Conservation (phyloP, 768 basidiomycete genomes). For the Rhodotorula babjevae region DNA sequence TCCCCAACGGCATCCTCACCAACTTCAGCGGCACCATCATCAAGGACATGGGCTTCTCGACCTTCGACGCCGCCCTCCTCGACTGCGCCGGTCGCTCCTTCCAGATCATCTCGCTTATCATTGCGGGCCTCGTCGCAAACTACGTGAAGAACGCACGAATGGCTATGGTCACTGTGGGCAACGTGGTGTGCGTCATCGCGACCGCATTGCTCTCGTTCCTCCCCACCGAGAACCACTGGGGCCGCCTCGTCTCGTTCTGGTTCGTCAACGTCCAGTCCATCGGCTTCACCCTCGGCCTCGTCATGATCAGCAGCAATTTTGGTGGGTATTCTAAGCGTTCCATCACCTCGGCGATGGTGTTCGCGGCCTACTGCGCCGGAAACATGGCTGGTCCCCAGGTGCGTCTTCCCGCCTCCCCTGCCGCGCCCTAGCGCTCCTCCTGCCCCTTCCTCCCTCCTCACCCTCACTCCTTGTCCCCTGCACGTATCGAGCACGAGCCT, state of each 20-base stretch:
- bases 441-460: no score
- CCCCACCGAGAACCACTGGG: constrained; percentile 39
- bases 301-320: constrained; percentile 46
- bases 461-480: no score
- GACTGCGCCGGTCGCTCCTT: constrained; percentile 48
- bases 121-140: constrained; percentile 45
- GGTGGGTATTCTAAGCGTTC: constrained; percentile 23
- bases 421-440: no score
- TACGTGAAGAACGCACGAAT: constrained; percentile 39
- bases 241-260: background rate
- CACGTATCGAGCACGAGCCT: no score
- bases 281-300: constrained; percentile 40
- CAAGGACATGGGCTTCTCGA: constrained; percentile 44
- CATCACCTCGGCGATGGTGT: constrained; percentile 45
- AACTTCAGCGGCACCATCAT: constrained; percentile 48
- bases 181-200: constrained; percentile 42
- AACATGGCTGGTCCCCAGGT: constrained; percentile 35
- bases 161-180: constrained; percentile 45
- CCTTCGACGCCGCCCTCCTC: constrained; percentile 46
- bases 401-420: no score
- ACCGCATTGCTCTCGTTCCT: constrained; percentile 47
- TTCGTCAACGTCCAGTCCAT: background rate
- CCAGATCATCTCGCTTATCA: constrained; percentile 47
- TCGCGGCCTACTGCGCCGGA: constrained; percentile 35
- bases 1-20: constrained; percentile 48